A percentile compares a stretch with the other conserved stretches of the same genome.
Evolutionary conservation across 768 basidiomycete genomes (phyloP).

Genomic region (Mycena leptocephala): DNA sequence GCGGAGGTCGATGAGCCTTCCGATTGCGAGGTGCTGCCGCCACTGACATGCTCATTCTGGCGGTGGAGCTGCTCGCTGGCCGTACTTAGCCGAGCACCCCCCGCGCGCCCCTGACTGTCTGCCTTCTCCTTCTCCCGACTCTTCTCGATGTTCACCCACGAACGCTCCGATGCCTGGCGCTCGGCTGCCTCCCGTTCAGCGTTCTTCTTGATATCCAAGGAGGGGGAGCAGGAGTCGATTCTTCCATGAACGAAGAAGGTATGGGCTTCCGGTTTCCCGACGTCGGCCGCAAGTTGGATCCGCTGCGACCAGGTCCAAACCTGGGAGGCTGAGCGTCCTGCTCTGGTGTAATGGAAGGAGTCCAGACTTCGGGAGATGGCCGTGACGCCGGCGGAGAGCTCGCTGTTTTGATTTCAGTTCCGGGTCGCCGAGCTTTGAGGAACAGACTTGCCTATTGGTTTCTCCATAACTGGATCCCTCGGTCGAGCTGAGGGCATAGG

Average conservation of each 20-base stretch:
- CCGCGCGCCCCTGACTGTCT: background rate
- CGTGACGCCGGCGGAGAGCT: constrained; percentile 18
- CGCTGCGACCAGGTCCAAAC: background rate
- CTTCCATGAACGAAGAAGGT: background rate
- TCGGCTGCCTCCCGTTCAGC: constrained; percentile 6
- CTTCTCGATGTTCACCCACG: background rate
- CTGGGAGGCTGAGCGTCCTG: background rate
- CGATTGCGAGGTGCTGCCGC: background rate
- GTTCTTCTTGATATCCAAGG: background rate
- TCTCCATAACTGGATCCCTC: constrained; percentile 1
- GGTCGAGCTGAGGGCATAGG: background rate
- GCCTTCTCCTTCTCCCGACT: constrained; percentile 15
- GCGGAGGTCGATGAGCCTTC: constrained; percentile 23
- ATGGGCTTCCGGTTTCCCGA: constrained; percentile 7
- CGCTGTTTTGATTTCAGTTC: background rate
- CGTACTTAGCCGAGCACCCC: constrained; percentile 6
- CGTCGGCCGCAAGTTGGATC: constrained; percentile 1
- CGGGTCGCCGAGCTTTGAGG: background rate
- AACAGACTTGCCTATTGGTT: constrained; percentile 12
- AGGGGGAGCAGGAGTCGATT: background rate
- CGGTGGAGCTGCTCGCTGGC: constrained; percentile 23
- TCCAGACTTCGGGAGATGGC: constrained; percentile 22
- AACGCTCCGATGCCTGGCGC: constrained; percentile 5
- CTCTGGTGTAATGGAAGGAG: background rate
- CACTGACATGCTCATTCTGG: constrained; percentile 26